Evolutionary conservation across 1,284 basidiomycete genomes (phyloP), one percentile per base, ranked within the genome.

Genomic region (Filobasidium uniguttulatum): DNA sequence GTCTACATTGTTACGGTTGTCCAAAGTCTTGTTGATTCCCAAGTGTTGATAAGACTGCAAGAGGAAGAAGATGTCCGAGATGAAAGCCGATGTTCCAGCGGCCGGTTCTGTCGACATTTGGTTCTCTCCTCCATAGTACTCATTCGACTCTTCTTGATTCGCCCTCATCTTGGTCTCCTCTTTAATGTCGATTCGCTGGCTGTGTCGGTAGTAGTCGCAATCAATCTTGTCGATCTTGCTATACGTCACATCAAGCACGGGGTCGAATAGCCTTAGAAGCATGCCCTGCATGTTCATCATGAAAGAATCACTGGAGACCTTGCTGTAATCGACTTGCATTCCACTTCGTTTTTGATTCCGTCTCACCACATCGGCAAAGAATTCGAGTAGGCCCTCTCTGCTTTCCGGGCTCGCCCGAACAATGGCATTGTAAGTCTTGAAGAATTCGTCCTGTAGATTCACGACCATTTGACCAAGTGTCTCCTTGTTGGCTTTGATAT

Each of bases 161-260:
- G 86, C 88, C 57, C 87, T 88, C 56, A 96, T 83, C 48, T 89
- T 82, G 0, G 90, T 96, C 64, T 93, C 87, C 3, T 96, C 89
- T 22, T 71, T 76, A 6, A 91, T 70, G 57, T 85, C 75, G 34
- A 96, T 75, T 8, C 87, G 76, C 15, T 72, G 67, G 3, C 82
- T 82, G 52, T 76, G 76, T 14, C 79, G 79, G 59, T 81, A 89
- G 67, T 84, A 98, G 19, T 82, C 71, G 3, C 81, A 73, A 62
- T 98, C 91, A 49, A 98, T 86, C 49, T 86, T 83, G 65, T 97
- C 86, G 60, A 94, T 43, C 40, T 97, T 98, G 46, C 82, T 80
- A 61, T 83, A 93, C 49, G 77, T 79, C 0, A 85, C 80, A 65
- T 98, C 93, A 77, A 97, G 89, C 64, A 98, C 96, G 0, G 94